Percentiles rank a stretch among this genome's conserved stretches.
Evolutionary conservation across 2,329 filamentous ascomycete genomes (phyloP).

Genomic region (Tolypocladium pustulatum): DNA sequence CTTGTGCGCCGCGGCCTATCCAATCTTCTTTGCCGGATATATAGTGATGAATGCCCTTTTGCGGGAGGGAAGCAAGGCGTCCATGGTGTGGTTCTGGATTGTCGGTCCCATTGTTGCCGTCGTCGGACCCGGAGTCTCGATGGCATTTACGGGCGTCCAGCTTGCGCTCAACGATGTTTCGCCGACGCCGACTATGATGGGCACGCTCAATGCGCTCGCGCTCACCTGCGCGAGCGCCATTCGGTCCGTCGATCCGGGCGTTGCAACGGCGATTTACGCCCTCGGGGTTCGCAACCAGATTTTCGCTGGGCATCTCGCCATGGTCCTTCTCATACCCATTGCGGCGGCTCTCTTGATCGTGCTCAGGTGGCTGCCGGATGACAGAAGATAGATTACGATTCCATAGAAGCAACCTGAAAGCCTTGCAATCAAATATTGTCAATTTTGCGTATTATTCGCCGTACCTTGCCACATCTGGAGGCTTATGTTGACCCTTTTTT

Average conservation of each 20-base stretch:
- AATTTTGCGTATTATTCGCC: neutral
- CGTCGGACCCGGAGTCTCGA: constrained; percentile 49
- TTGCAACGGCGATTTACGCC: constrained; percentile 59
- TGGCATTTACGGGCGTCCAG: constrained; percentile 63
- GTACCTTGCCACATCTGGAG: neutral
- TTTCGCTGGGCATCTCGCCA: constrained; percentile 45
- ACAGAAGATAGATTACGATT: constrained; percentile 3
- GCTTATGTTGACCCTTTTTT: neutral
- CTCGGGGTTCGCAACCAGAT: constrained; percentile 52
- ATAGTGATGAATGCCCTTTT: constrained; percentile 43
- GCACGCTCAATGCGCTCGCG: constrained; percentile 55
- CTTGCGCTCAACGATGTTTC: constrained; percentile 65
- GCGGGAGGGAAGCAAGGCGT: constrained; percentile 21
- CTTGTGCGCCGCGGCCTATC: constrained; percentile 43
- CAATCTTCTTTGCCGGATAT: constrained; percentile 50
- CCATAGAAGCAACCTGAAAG: neutral
- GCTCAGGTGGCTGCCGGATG: constrained; percentile 17
- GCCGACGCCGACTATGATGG: constrained; percentile 53
- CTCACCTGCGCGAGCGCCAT: constrained; percentile 51
- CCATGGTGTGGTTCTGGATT: constrained; percentile 45
- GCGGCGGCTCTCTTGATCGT: constrained; percentile 15
- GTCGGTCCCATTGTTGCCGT: constrained; percentile 31
- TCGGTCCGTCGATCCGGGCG: constrained; percentile 54
- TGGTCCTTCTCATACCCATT: constrained; percentile 21
- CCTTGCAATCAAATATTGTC: too few relatives aligned